Evolutionary conservation across 2,329 filamentous ascomycete genomes (phyloP).

Genomic region (Fusarium agapanthi): DNA sequence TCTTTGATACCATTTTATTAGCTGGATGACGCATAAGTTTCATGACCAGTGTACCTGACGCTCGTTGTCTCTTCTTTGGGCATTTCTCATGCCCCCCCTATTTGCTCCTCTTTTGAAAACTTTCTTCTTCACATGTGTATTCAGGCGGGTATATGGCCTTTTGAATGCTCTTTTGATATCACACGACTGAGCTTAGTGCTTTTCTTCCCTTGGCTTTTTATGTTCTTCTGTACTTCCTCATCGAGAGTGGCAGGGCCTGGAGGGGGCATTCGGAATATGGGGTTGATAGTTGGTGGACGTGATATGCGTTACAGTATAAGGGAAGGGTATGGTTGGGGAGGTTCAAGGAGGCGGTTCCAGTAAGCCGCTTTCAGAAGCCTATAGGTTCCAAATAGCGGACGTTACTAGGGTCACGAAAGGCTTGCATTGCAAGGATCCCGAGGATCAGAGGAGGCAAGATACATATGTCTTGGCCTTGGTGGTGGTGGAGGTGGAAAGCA

Average conservation of each 20-base stretch:
- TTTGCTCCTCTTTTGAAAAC: constrained; percentile 27
- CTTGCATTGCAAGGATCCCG: constrained; percentile 10
- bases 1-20: constrained; percentile 45
- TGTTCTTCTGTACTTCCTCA: constrained; percentile 31
- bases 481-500: constrained; percentile 4
- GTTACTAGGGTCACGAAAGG: not conserved
- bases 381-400: not conserved
- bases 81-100: constrained; percentile 13
- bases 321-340: constrained; percentile 15
- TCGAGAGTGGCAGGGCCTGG: constrained; percentile 26
- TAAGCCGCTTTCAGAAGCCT: constrained; percentile 2
- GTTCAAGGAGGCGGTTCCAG: constrained; percentile 4
- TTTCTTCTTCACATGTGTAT: constrained; percentile 22
- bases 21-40: constrained; percentile 38
- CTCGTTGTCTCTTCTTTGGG: constrained; percentile 34
- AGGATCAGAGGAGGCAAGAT: not conserved
- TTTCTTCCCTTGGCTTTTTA: constrained; percentile 27
- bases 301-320: not conserved
- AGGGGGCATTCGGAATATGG: constrained; percentile 24
- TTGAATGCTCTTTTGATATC: constrained; percentile 32
- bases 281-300: not conserved
- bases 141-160: constrained; percentile 16
- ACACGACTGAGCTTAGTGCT: constrained; percentile 38
- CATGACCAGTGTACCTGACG: constrained; percentile 38
- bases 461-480: not conserved